phyloP scores from a whole-genome alignment of 1,284 basidiomycete genomes.

The Ceratorhiza oryzae-sativae region DNA sequence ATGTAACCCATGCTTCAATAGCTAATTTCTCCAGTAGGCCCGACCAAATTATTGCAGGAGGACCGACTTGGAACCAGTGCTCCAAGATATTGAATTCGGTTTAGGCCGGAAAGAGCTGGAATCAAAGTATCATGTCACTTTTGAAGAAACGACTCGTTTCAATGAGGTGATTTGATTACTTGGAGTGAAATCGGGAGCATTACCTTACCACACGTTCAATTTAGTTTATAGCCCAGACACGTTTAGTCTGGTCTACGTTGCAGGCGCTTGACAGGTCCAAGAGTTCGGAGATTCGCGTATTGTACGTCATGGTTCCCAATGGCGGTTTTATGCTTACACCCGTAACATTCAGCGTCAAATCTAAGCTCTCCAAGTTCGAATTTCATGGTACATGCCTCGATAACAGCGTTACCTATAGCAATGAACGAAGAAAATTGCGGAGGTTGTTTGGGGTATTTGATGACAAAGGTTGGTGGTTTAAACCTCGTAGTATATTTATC shows the following conservation, averaged over 20 bases:
- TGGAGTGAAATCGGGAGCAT: not conserved
- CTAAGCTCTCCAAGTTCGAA: not conserved
- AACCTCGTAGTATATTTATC: not conserved
- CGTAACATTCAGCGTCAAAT: not conserved
- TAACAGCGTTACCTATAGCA: slow-evolving; percentile 8
- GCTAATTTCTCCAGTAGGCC: not conserved
- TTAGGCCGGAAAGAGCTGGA: slow-evolving; percentile 17
- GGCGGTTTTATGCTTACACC: not conserved
- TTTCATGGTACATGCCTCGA: not conserved
- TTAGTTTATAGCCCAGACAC: not conserved
- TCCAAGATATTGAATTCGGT: slow-evolving; percentile 20
- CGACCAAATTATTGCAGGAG: not conserved
- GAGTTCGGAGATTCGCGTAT: slow-evolving; percentile 7
- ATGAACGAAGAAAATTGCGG: slow-evolving; percentile 1
- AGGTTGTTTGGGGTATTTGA: not conserved
- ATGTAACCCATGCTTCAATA: not conserved
- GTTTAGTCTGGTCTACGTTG: not conserved
- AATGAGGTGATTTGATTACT: slow-evolving; percentile 5
- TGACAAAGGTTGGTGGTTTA: not conserved
- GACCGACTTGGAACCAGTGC: not conserved
- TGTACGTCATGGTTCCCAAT: not conserved
- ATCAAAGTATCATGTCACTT: slow-evolving; percentile 16
- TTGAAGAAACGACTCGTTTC: not conserved
- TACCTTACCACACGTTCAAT: not conserved
- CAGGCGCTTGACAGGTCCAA: not conserved